Base-by-base conservation (phyloP, 176 grass and related monocot species). In the Juncus effusus region DNA sequence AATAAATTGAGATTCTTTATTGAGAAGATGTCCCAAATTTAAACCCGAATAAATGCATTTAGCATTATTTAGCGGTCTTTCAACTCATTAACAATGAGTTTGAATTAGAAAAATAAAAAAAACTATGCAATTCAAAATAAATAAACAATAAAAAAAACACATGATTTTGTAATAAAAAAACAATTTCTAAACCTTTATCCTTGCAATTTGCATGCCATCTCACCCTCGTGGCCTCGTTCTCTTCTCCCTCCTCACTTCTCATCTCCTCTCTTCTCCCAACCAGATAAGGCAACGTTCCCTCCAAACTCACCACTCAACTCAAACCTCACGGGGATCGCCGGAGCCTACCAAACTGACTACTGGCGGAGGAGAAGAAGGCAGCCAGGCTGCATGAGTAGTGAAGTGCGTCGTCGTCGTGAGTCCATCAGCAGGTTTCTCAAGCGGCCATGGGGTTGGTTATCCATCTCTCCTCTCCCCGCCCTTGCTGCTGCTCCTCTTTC, bases 371-470 rank as follows among this genome's bases (percentile, higher is more conserved):
- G 39, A 10, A 51, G 42, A 54, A 40, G 36, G 67, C 49, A n/a
- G 14, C 35, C 12, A 39, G 63, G 77, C 81, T 89, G 81, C 86
- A 84, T 89, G 85, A 87, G 79, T 87, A 80, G 80, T 83, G 75
- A 76, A 51, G 41, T 51, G 15, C 72, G 60, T 55, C 59, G 77
- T 78, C 72, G 60, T 55, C 59, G 77, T 78, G 57, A 71, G 65
- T 79, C 40, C 14, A 13, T 72, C 72, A 74, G 12, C 12, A 64
- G 42, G 61, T 42, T 69, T 40, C 68, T 77, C 80, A 81, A 69
- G 84, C 83, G 85, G 67, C 74, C 66, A 47, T 73, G 68, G 77
- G 63, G 40, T 55, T 68, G 40, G 53, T 55, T 63, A n/a, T 75
- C 40, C 42, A 80, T 70, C 73, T 74, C 28, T 63, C 81, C 6